phyloP scores from a whole-genome alignment of 2,329 filamentous ascomycete species.

The Xylaria sp. region DNA sequence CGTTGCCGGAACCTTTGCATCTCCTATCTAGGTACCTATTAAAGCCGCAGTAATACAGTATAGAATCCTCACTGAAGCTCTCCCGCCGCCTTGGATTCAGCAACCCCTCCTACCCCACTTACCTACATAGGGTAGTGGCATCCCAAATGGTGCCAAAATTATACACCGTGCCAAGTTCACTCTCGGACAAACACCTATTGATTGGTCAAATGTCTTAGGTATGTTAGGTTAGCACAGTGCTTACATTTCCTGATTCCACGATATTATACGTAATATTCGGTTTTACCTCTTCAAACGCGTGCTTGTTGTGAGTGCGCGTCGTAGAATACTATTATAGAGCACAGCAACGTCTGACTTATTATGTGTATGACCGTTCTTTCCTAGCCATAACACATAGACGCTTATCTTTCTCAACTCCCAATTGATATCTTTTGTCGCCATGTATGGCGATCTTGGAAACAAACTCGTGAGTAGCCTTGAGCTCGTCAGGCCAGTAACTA shows the following conservation, averaged over 20 bases:
- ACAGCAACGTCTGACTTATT: neutral
- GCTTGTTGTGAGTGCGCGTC: constrained; percentile 9
- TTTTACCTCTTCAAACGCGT: neutral
- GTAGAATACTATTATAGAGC: neutral
- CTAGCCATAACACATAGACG: neutral
- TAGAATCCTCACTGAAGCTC: neutral
- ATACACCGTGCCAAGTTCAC: neutral
- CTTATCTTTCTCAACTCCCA: neutral
- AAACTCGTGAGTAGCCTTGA: constrained; percentile 72
- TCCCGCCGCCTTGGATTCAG: neutral
- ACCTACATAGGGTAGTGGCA: neutral
- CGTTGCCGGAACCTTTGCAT: constrained; percentile 33
- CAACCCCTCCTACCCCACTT: constrained; percentile 5
- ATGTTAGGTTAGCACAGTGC: neutral
- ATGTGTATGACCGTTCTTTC: neutral
- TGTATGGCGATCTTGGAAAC: constrained; percentile 90
- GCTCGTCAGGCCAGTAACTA: constrained; percentile 4
- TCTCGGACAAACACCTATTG: neutral
- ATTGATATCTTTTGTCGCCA: constrained; percentile 52
- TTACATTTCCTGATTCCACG: neutral
- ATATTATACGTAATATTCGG: too few relatives aligned
- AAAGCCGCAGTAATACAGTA: neutral
- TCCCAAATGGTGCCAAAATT: neutral
- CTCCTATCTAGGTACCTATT: too few relatives aligned
- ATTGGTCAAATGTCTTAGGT: too few relatives aligned